A percentile compares a stretch with the other conserved stretches of the same genome.
Evolutionary conservation across 495 filamentous ascomycete species (phyloP).

Genomic region (Trichoderma virens): DNA sequence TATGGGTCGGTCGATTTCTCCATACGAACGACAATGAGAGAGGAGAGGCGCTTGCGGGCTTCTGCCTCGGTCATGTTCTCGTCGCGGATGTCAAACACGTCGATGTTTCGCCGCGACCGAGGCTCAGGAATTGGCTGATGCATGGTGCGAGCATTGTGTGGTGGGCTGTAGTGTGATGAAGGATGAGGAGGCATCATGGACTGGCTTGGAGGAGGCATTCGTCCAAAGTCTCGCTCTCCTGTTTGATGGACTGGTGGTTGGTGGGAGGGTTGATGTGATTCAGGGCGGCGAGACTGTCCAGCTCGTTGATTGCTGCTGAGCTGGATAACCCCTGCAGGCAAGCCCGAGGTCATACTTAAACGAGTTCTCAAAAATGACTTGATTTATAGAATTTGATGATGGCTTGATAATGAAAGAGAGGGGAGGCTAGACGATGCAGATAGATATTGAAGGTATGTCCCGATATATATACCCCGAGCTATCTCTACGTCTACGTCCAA

Average conservation of each 20-base stretch:
- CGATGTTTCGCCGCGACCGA: background rate
- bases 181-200: no score
- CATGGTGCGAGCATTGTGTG: background rate
- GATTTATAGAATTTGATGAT: background rate
- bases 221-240: background rate
- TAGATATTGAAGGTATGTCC: background rate
- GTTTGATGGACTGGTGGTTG: background rate
- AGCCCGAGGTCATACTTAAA: background rate
- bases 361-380: background rate
- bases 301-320: background rate
- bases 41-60: slow-evolving; percentile 12
- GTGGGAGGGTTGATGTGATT: background rate
- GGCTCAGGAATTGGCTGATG: background rate
- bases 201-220: no score
- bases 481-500: background rate
- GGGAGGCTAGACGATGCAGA: no score
- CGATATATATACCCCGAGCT: background rate
- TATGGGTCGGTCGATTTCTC: slow-evolving; percentile 12
- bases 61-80: slow-evolving; percentile 13
- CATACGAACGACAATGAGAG: slow-evolving; percentile 11
- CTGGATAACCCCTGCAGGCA: background rate
- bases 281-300: background rate
- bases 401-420: background rate
- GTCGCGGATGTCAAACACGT: slow-evolving; percentile 4
- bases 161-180: background rate